Base-by-base conservation (phyloP, 805 yeast genomes). In the Yamadazyma takamatsuzukensis region DNA sequence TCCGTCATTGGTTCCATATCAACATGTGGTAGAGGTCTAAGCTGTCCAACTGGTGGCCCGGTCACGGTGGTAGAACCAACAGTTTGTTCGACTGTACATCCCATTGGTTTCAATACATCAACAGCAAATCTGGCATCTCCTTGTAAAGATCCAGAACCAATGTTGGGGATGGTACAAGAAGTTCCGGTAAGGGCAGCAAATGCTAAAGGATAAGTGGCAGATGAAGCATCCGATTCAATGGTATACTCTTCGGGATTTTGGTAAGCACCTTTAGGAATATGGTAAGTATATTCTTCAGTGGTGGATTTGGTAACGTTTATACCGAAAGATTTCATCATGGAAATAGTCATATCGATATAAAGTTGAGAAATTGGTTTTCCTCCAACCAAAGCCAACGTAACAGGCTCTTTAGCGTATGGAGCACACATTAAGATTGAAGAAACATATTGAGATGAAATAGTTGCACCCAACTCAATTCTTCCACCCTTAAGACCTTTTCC, bases 1-100 rank as follows among this genome's bases (percentile, higher is more conserved):
- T 93, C 98, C 0, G 98, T 93, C 98, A 93, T 93, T 34, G 98
- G 97, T 63, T 93, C 98, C 98, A 93, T 93, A 55, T 93, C 97
- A 36, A 93, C 82, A 41, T 68, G 74, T 9, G 78, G 67, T 42
- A 93, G 66, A 5, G 95, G 85, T 49, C 70, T 74, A 44, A 93
- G 69, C 0, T 59, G 39, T 11, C 94, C 94, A 23, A 61, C 61
- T 13, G 83, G 68, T 5, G 97, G 96, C 29, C 97, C 97, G 25
- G 81, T 76, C 6, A 93, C 97, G 0, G 97, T 88, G 0, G 98
- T 93, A 2, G 94, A 79, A 2, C 83, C 78, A 1, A 73, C 82
- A 2, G 93, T 76, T 64, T 93, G 98, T 27, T 60, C 70, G 15
- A 93, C 98, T 2, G 52, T 63, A 59, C 97, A 93, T 2, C 98